Base-by-base conservation (phyloP, 352 stramenopile genomes). In the Pythium phragmiticola region DNA sequence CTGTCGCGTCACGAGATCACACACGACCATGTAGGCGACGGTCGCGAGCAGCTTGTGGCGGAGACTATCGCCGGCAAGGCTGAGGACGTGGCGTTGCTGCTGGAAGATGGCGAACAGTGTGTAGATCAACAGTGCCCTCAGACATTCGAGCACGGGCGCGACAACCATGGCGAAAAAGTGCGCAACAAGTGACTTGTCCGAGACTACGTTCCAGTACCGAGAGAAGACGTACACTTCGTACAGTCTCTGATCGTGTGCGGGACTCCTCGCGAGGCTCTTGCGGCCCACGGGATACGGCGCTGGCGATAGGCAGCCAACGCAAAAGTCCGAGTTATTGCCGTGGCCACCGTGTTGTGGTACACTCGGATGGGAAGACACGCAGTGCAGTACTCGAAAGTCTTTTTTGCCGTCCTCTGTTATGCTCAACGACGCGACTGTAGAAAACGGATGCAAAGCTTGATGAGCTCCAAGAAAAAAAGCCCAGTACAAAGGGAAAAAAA, bases 171-270 rank as follows among this genome's bases (percentile, higher is more conserved):
- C 80, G 12, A 89, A 53, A 47, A 92, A 89, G 65, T 94, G 83
- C 33, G 72, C 69, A 41, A 88, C 46, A 26, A 89, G 65, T 47
- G 85, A 88, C 58, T 86, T 84, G 74, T 94, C 75, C 14, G 85
- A 94, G 21, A 84, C 78, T 16, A 94, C 84, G 47, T 84, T 79
- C 82, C 85, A 90, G 55, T 94, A 93, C 37, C 86, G 84, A 23
- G 84, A 91, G 63, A 93, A 92, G 8, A 93, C 76, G 63, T 94
- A 92, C 16, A 92, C 75, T 58, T 88, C 76, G 33, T 75, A 66
- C n/a, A 66, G 26, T 36, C 65, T 53, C 21, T 54, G 16, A 45
- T 70, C 52, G 4, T 46, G 63, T 14, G 60, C 41, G 61, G 68
- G 6, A 60, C 66, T 30, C n/a, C 21, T 60, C 21, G 14, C n/a